phyloP scores from a whole-genome alignment of 768 basidiomycete species.

The Postia placenta region DNA sequence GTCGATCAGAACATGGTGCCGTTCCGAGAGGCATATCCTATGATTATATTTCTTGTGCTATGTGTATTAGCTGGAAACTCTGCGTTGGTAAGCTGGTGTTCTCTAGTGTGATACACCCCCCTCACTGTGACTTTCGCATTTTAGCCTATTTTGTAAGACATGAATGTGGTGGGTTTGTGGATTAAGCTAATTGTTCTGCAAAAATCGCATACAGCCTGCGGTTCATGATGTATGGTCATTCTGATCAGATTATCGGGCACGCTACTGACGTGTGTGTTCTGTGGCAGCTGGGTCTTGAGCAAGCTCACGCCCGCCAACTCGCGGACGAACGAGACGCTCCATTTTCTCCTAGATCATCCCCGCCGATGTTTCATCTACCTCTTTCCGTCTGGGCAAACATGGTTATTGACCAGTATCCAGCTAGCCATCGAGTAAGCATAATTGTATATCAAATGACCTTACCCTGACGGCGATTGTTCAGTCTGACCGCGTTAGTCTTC shows the following conservation, averaged over 20 bases:
- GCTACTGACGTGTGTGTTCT: conserved; percentile 4
- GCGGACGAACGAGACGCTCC: conserved; percentile 66
- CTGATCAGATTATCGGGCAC: conserved; percentile 22
- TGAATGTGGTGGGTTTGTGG: neutral
- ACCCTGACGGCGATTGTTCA: neutral
- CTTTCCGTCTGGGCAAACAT: conserved; percentile 89
- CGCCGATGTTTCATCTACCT: conserved; percentile 86
- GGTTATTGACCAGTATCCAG: conserved; percentile 74
- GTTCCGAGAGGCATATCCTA: conserved; percentile 41
- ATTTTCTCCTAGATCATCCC: conserved; percentile 91
- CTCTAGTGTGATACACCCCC: too few relatives aligned
- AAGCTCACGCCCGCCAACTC: conserved; percentile 55
- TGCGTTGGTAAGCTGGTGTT: conserved; percentile 36
- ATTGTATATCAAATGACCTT: neutral
- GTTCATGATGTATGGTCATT: conserved; percentile 65
- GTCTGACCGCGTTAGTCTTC: conserved; percentile 56
- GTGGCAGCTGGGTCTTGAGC: conserved; percentile 62
- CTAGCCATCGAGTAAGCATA: conserved; percentile 58
- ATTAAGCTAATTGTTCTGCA: conserved; percentile 3
- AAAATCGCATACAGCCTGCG: conserved; percentile 48
- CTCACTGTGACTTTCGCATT: conserved; percentile 4
- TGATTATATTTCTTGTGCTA: conserved; percentile 36
- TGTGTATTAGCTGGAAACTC: conserved; percentile 52
- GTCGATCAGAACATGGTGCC: conserved; percentile 47
- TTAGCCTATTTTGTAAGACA: conserved; percentile 79